These are phyloP conservation scores for Entophlyctis luteolus DNA, from an alignment of 192 early-diverging fungal species.

Conservation along the genomic window DNA sequence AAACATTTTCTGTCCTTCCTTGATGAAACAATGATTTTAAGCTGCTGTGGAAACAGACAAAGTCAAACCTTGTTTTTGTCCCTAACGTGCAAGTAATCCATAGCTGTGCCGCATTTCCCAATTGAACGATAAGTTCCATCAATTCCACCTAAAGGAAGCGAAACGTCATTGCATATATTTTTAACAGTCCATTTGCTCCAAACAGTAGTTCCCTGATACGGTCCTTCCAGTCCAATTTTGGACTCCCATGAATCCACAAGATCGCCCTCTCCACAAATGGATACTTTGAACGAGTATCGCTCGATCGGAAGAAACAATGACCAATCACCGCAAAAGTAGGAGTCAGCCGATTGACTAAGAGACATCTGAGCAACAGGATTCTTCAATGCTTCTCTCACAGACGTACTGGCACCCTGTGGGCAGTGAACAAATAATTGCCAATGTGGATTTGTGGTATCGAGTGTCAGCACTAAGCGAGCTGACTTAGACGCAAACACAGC, in stretches of 20 bases:
- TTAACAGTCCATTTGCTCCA: constrained; percentile 30
- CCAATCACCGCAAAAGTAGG: constrained; percentile 21
- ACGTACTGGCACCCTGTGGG: constrained; percentile 5
- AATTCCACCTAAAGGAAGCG: constrained; percentile 23
- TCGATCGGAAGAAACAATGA: constrained; percentile 25
- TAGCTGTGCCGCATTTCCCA: constrained; percentile 45
- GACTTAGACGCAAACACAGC: constrained; percentile 23
- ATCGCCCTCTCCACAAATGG: constrained; percentile 30
- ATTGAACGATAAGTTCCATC: constrained; percentile 32
- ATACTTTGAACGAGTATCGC: constrained; percentile 30
- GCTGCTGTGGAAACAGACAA: neutral
- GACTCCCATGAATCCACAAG: constrained; percentile 44
- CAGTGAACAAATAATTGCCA: constrained; percentile 32
- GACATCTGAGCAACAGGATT: constrained; percentile 36
- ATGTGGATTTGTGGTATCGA: constrained; percentile 28
- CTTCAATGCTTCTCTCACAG: constrained; percentile 28
- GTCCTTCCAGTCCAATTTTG: constrained; percentile 30
- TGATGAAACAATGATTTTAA: neutral
- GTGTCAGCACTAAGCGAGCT: constrained; percentile 29
- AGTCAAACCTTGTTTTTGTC: neutral
- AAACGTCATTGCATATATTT: constrained; percentile 17
- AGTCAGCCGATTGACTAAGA: neutral
- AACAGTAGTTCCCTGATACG: constrained; percentile 29
- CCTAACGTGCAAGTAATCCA: constrained; percentile 36
- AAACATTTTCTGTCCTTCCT: constrained; percentile 19